Evolutionary conservation across 768 basidiomycete species (phyloP).

Genomic region (Boletus pseudo-olivaceus): DNA sequence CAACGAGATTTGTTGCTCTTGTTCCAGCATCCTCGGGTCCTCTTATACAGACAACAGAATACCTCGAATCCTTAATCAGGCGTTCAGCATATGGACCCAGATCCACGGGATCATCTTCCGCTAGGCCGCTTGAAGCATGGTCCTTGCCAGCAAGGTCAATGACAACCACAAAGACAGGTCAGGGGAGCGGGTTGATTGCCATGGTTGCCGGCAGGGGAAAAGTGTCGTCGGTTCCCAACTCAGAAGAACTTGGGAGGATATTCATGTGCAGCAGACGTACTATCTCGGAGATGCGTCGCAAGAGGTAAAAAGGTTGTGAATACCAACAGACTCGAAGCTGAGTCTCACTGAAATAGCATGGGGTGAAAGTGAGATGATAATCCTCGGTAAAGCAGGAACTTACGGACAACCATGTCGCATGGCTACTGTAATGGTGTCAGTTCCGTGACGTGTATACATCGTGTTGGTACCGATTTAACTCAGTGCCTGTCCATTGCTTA

Average conservation of each 20-base stretch:
- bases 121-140: background rate
- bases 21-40: background rate
- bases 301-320: background rate
- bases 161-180: background rate
- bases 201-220: background rate
- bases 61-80: background rate
- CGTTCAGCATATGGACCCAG: background rate
- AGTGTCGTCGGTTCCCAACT: background rate
- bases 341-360: background rate
- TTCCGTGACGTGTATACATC: too few species aligned
- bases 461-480: too few species aligned
- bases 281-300: background rate
- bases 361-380: too few species aligned
- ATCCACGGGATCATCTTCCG: background rate
- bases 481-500: too few species aligned
- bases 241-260: background rate
- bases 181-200: background rate
- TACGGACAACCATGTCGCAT: background rate
- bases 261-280: background rate
- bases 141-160: slow-evolving; percentile 1
- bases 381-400: background rate
- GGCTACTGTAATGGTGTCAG: too few species aligned
- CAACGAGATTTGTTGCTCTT: too few species aligned
- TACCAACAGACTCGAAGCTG: background rate
- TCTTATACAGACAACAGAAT: slow-evolving; percentile 12